Conservation (phyloP, 2,329 filamentous ascomycete genomes). For the Ophiostoma piceae region DNA sequence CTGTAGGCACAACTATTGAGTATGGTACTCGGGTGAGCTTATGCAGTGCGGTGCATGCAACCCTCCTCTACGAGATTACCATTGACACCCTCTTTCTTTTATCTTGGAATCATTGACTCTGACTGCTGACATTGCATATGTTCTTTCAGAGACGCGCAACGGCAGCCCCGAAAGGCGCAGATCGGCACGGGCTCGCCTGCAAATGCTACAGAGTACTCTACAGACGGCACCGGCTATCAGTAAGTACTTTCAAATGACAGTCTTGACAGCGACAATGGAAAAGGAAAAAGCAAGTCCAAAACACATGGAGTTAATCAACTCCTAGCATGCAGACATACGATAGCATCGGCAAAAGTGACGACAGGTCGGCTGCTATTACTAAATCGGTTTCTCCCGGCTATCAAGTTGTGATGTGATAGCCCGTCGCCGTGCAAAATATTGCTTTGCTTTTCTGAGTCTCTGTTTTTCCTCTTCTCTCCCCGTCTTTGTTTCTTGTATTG, state of each 20-base stretch:
- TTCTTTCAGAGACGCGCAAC: not conserved
- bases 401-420: not conserved
- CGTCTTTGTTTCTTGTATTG: not conserved
- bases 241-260: not conserved
- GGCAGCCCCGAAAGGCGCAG: not conserved
- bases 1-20: not conserved
- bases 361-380: constrained; percentile 2
- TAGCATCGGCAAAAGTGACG: not conserved
- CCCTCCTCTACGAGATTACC: not conserved
- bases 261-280: not conserved
- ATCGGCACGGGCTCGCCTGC: not conserved
- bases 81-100: not conserved
- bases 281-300: not conserved
- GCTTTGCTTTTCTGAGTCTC: not conserved
- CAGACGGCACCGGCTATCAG: not conserved
- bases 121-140: not conserved
- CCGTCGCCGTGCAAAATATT: not conserved
- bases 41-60: not conserved
- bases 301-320: not conserved
- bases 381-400: not conserved
- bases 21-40: too few species aligned
- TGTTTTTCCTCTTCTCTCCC: not conserved
- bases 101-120: not conserved
- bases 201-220: too few species aligned
- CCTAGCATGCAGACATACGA: not conserved